Conservation (phyloP, 2,329 filamentous ascomycete genomes). For the Neopestalotiopsis rosae region DNA sequence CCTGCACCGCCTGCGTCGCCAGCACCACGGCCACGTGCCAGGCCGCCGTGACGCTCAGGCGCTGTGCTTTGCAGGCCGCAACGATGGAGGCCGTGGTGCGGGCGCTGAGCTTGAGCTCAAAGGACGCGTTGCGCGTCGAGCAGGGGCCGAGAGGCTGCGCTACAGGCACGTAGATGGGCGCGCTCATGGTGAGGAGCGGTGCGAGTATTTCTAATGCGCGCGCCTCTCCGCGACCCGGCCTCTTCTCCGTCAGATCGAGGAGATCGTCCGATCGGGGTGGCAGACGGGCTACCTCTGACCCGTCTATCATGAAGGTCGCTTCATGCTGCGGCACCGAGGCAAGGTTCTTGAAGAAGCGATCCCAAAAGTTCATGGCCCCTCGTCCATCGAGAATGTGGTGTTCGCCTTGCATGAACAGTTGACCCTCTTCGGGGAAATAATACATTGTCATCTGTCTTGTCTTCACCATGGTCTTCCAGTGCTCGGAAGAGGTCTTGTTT, state of each 20-base stretch:
- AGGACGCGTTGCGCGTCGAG: constrained; percentile 16
- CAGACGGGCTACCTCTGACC: constrained; percentile 19
- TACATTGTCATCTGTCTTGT: constrained; percentile 21
- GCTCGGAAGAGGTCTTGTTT: constrained; percentile 15
- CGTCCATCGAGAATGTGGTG: constrained; percentile 22
- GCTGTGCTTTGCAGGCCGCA: constrained; percentile 20
- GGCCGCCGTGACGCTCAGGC: constrained; percentile 20
- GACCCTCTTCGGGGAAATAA: constrained; percentile 19
- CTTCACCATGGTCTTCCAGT: constrained; percentile 21
- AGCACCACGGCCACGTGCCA: constrained; percentile 22
- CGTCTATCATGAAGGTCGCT: not conserved
- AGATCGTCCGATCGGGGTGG: constrained; percentile 22
- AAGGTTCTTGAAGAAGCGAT: constrained; percentile 21
- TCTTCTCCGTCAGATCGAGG: constrained; percentile 19
- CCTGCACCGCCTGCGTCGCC: constrained; percentile 20
- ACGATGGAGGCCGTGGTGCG: constrained; percentile 16
- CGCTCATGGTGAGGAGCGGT: constrained; percentile 16
- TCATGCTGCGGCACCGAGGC: constrained; percentile 6
- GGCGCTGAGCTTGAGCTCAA: constrained; percentile 17
- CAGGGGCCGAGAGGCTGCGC: constrained; percentile 13
- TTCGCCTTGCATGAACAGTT: constrained; percentile 21
- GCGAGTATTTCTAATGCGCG: constrained; percentile 20
- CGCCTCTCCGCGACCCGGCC: constrained; percentile 20
- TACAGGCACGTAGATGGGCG: constrained; percentile 19
- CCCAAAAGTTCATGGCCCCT: constrained; percentile 23